These are phyloP conservation scores for Alloascoidea hylecoeti DNA, from an alignment of 805 yeast genomes.

Conservation along the genomic window DNA sequence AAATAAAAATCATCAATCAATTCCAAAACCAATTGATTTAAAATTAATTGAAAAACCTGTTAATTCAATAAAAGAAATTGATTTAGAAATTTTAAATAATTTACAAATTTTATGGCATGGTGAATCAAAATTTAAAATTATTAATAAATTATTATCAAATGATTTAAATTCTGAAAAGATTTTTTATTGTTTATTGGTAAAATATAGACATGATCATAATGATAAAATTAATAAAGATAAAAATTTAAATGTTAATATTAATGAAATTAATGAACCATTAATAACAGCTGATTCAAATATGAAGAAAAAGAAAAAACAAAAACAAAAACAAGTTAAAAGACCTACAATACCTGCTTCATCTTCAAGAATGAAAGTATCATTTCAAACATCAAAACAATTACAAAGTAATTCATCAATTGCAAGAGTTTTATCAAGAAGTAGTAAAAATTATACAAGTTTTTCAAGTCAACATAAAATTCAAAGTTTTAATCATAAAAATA, in stretches of 20 bases:
- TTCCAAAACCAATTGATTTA: constrained; percentile 3
- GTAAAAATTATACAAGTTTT: too few species aligned
- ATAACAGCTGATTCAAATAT: neutral
- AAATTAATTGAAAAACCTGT: constrained; percentile 18
- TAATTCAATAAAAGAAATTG: constrained; percentile 33
- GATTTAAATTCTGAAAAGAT: constrained; percentile 66
- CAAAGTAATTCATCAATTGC: neutral
- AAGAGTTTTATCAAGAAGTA: neutral
- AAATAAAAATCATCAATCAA: neutral
- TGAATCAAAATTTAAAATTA: constrained; percentile 37
- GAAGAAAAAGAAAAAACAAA: neutral
- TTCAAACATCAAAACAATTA: neutral
- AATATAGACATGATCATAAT: constrained; percentile 59
- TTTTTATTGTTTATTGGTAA: constrained; percentile 58
- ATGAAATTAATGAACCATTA: neutral
- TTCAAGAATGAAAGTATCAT: neutral
- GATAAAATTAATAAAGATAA: too few species aligned
- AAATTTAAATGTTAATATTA: neutral
- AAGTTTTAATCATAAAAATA: too few species aligned
- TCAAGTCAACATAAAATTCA: too few species aligned
- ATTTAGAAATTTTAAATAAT: constrained; percentile 61
- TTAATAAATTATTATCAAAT: constrained; percentile 34
- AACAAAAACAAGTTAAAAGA: neutral
- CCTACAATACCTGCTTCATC: neutral
- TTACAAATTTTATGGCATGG: constrained; percentile 76